phyloP scores from a whole-genome alignment of 805 yeast genomes.

The Candida methanosorbosa region DNA sequence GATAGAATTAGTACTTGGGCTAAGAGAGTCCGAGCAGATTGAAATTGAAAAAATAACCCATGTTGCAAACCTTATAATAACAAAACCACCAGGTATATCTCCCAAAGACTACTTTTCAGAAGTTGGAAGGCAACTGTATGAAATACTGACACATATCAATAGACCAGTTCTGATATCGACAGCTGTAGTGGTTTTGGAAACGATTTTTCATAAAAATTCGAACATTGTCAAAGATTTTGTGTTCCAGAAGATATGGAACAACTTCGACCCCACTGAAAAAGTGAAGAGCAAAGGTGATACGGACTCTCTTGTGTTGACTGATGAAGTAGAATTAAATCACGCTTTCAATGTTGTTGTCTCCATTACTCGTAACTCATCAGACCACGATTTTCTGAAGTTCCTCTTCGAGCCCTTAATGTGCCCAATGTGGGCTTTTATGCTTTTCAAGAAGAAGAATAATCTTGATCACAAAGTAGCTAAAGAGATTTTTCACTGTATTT shows the following conservation, averaged over 20 bases:
- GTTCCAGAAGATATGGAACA: slow-evolving; percentile 38
- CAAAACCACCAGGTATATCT: slow-evolving; percentile 46
- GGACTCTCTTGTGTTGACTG: slow-evolving; percentile 26
- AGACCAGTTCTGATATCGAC: slow-evolving; percentile 53
- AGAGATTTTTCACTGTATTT: slow-evolving; percentile 24
- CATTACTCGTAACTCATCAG: slow-evolving; percentile 37
- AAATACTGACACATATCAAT: slow-evolving; percentile 47
- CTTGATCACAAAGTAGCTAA: slow-evolving; percentile 28
- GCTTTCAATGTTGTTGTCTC: slow-evolving; percentile 59
- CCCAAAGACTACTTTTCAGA: slow-evolving; percentile 43
- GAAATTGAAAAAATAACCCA: slow-evolving; percentile 58
- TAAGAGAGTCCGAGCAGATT: slow-evolving; percentile 64
- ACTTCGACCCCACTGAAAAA: slow-evolving; percentile 27
- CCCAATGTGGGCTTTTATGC: slow-evolving; percentile 36
- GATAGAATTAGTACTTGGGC: slow-evolving; percentile 69
- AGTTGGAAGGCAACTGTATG: slow-evolving; percentile 59
- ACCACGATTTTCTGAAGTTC: slow-evolving; percentile 24
- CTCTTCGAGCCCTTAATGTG: slow-evolving; percentile 21
- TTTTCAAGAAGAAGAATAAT: slow-evolving; percentile 23
- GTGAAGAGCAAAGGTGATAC: slow-evolving; percentile 11
- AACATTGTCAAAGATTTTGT: slow-evolving; percentile 51
- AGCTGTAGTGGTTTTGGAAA: slow-evolving; percentile 44
- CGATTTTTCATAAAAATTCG: slow-evolving; percentile 40
- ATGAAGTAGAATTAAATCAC: slow-evolving; percentile 49
- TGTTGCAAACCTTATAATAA: slow-evolving; percentile 53